A percentile compares a stretch with the other conserved stretches of the same genome.
Conservation (phyloP, 257 asterid species). For the Paraleonurus japonicus region DNA sequence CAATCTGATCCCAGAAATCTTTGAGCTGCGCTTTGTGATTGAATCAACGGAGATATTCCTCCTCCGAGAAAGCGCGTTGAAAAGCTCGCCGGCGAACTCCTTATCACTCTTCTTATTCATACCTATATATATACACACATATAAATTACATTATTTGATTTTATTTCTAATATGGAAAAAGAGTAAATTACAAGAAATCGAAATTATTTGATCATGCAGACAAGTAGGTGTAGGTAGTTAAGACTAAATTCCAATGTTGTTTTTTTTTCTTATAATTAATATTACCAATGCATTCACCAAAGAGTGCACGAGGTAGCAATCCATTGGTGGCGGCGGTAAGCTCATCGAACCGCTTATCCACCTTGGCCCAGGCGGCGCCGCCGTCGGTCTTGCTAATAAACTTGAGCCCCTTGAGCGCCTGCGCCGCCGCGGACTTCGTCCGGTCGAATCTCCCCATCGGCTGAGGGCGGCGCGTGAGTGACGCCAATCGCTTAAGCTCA, state of each 20-base stretch:
- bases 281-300: conserved; percentile 86
- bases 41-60: conserved; percentile 59
- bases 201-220: conserved; percentile 14
- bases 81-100: conserved; percentile 73
- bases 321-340: conserved; percentile 53
- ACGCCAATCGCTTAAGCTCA: conserved; percentile 69
- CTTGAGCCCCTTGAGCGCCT: conserved; percentile 77
- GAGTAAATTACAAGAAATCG: conserved; percentile 17
- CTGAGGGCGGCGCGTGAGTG: conserved; percentile 41
- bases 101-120: conserved; percentile 71
- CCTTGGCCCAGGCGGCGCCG: conserved; percentile 68
- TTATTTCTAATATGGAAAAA: not conserved
- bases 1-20: conserved; percentile 80
- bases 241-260: not conserved
- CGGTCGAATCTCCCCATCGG: conserved; percentile 43
- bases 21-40: conserved; percentile 50
- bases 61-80: conserved; percentile 69
- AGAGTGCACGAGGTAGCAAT: conserved; percentile 60
- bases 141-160: not conserved
- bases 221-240: conserved; percentile 15
- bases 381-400: conserved; percentile 80
- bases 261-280: not conserved
- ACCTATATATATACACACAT: conserved; percentile 37
- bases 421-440: conserved; percentile 68
- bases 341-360: conserved; percentile 63